These are phyloP conservation scores for Crithidia bombi DNA, from an alignment of 208 protist genomes.

Conservation along the genomic window DNA sequence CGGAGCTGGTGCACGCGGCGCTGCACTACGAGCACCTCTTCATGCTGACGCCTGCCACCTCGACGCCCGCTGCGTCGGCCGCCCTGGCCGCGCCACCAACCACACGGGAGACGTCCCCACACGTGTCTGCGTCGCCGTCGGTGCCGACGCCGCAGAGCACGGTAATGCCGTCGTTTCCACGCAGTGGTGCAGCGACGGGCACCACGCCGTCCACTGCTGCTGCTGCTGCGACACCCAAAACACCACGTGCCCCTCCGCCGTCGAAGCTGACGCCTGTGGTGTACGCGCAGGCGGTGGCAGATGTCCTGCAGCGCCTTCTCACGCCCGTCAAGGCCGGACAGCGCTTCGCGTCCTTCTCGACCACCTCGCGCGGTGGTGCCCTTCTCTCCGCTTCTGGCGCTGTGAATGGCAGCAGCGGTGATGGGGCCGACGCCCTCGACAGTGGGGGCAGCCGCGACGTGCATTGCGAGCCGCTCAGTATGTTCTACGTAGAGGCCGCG, in stretches of 20 bases:
- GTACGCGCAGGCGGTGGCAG: conserved; percentile 53
- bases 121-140: neutral
- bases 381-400: neutral
- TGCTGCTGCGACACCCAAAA: neutral
- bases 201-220: neutral
- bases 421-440: conserved; percentile 2
- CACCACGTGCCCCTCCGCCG: conserved; percentile 7
- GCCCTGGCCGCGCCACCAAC: neutral
- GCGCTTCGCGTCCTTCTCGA: conserved; percentile 13
- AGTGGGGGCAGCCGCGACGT: conserved; percentile 30
- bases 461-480: conserved; percentile 58
- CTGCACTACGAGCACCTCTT: conserved; percentile 64
- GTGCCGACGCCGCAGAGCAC: neutral
- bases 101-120: neutral
- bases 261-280: conserved; percentile 15
- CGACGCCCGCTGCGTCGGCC: neutral
- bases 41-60: conserved; percentile 1
- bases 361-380: neutral
- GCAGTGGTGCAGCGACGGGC: neutral
- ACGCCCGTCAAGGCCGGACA: conserved; percentile 14
- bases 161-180: neutral
- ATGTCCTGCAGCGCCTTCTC: conserved; percentile 62
- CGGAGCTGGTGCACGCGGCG: conserved; percentile 67
- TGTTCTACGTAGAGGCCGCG: conserved; percentile 57
- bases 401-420: neutral